Evolutionary conservation across 176 grass and related monocot species (phyloP), one percentile per base, ranked within the genome.

Genomic region (Avena insularis): DNA sequence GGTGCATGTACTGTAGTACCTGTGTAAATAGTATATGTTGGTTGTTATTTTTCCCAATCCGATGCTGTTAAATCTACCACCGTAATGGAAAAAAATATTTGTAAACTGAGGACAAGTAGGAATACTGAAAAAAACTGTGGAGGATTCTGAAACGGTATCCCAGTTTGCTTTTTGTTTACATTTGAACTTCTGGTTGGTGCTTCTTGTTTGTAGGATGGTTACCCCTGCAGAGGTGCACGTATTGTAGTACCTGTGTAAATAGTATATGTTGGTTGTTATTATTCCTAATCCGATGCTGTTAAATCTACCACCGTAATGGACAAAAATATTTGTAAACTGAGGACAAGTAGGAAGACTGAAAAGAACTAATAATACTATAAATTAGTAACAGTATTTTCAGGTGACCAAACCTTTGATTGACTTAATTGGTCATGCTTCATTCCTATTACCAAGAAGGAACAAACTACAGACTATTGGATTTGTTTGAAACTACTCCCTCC

Each of bases 351-450:
- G 60, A 70, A 54, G 29, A 57, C 58, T 15, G 80, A 46, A 77
- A 29, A 36, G 23, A 77, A 77, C 16, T 45, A 23, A 23, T 23
- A 64, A 12, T n/a, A 66, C 13, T 82, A 35, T 69, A 71, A 47
- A 25, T 23, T 47, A 80, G 45, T 8, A 78, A 78, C 58, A 49
- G 31, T 48, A 33, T 58, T 20, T 82, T 57, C 82, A 29, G 86
- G 58, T 66, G 47, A 67, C 25, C 50, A 17, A 36, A 78, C 51
- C 23, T 59, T 48, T 59, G 12, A 83, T 69, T 83, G 17, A 75
- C 49, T 56, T 83, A 71, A 69, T 0, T 29, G 63, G 14, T 15
- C 38, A 21, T 70, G 61, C n/a, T 60, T 70, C 2, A 10, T 58
- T 70, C 47, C 55, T 47, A 33, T 46, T 79, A 69, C 25, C 47